Base-by-base conservation (phyloP, 306 rosid species). In the Glycine tomentella region DNA sequence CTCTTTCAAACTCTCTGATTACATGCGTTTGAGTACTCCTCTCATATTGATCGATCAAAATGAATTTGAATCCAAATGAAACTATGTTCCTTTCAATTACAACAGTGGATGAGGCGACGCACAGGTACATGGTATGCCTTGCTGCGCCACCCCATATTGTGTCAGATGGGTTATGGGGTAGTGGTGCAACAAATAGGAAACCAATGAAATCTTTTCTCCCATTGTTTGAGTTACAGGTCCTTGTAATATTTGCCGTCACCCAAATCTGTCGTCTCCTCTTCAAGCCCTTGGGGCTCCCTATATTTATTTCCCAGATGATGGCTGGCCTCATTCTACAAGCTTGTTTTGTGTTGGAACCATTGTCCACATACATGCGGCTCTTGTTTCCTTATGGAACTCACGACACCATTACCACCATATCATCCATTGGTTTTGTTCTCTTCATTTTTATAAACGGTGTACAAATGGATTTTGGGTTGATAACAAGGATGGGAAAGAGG, bases 391-490 rank as follows among this genome's bases (percentile, higher is more conserved):
- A 17, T 15, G 80, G 86, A 8, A 87, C 87, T 49, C 87, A 88
- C 52, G 88, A 86, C 76, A 12, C 80, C 7, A 17, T 92, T 2
- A 85, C 82, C 1, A 11, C 84, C 56, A 0, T 92, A 13, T 74
- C 93, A 4, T 50, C 69, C 0, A 15, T 85, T 4, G 94, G 92
- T 16, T 87, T 51, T 51, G 61, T 49, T 0, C 40, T 88, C 3
- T 88, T 83, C 79, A 3, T 85, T 66, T 92, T 94, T 44, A 55
- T 82, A 14, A 69, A 74, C 2, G 91, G 88, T 3, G 96, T 86
- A 1, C 89, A 91, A 64, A 91, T 91, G 93, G 93, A 94, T 46
- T 46, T 80, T 8, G 79, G 84, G 48, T 34, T 87, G 90, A 73
- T 87, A 44, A 25, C 64, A 1, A 88, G 80, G 45, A 80, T 86